phyloP scores from a whole-genome alignment of 2,329 filamentous ascomycete genomes.

The Magnaporthales sp. region DNA sequence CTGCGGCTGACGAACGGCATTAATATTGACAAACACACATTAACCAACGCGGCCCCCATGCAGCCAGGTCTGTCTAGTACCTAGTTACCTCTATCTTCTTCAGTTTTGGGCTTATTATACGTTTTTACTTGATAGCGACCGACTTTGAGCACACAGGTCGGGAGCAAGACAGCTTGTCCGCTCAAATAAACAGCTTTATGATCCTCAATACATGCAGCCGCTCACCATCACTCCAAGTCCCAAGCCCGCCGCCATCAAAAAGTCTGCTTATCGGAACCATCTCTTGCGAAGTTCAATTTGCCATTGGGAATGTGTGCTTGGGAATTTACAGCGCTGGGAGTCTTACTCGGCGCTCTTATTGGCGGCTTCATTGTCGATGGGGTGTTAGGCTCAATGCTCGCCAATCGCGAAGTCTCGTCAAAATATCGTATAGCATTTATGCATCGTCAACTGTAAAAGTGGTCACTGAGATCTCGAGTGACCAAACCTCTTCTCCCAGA shows the following conservation, averaged over 20 bases:
- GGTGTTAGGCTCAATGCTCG: not conserved
- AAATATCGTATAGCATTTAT: not conserved
- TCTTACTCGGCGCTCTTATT: not conserved
- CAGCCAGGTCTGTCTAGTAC: no score
- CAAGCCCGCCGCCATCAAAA: not conserved
- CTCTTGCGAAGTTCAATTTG: not conserved
- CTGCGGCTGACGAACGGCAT: no score
- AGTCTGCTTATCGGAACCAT: not conserved
- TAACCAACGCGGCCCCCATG: no score
- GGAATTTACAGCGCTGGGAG: not conserved
- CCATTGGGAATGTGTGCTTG: not conserved
- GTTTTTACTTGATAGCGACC: not conserved
- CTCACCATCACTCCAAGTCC: no score
- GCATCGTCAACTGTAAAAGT: not conserved
- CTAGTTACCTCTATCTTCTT: no score
- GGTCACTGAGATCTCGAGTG: not conserved
- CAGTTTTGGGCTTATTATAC: no score
- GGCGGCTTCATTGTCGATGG: not conserved
- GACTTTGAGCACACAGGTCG: not conserved
- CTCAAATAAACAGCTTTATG: not conserved
- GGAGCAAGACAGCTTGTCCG: not conserved
- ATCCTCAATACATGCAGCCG: not conserved
- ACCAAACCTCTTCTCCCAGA: not conserved
- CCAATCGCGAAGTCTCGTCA: not conserved
- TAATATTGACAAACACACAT: no score